A percentile compares a stretch with the other conserved stretches of the same genome.
Evolutionary conservation across 306 rosid species (phyloP).

Genomic region (Pueraria montana): DNA sequence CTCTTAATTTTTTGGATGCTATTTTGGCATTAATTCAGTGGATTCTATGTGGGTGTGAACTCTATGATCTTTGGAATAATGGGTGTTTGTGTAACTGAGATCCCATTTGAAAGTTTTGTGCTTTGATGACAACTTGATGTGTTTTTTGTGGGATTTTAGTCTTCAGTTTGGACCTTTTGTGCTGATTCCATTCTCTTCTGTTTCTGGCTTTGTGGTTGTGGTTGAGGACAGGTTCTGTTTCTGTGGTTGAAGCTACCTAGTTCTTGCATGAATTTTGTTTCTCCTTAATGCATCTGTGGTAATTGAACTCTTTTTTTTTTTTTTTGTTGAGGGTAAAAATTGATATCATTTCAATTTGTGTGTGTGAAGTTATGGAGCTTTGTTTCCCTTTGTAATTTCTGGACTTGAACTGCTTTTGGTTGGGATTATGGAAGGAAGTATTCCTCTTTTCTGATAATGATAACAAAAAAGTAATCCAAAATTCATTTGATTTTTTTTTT

Average conservation of each 20-base stretch:
- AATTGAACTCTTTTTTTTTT: background rate
- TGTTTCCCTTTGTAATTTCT: slow-evolving; percentile 9
- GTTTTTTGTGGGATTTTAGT: background rate
- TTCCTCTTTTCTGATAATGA: background rate
- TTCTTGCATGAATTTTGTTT: background rate
- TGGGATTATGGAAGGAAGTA: background rate
- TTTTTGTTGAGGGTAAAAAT: background rate
- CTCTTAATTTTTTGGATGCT: background rate
- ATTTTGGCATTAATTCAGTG: background rate
- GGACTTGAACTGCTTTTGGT: background rate
- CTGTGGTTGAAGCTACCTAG: slow-evolving; percentile 6
- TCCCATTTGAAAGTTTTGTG: slow-evolving; percentile 33
- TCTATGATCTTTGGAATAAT: background rate
- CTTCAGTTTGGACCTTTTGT: slow-evolving; percentile 34
- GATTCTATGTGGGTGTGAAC: slow-evolving; percentile 28
- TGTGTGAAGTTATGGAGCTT: background rate
- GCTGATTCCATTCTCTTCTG: background rate
- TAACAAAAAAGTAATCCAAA: background rate
- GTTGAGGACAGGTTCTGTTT: background rate
- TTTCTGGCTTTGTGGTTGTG: background rate
- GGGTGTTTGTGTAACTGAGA: slow-evolving; percentile 5
- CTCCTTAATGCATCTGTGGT: slow-evolving; percentile 14
- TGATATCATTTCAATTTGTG: background rate
- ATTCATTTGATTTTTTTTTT: background rate
- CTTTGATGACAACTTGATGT: slow-evolving; percentile 18